Conservation (phyloP, 768 basidiomycete species). For the Kwoniella mangroviensis region DNA sequence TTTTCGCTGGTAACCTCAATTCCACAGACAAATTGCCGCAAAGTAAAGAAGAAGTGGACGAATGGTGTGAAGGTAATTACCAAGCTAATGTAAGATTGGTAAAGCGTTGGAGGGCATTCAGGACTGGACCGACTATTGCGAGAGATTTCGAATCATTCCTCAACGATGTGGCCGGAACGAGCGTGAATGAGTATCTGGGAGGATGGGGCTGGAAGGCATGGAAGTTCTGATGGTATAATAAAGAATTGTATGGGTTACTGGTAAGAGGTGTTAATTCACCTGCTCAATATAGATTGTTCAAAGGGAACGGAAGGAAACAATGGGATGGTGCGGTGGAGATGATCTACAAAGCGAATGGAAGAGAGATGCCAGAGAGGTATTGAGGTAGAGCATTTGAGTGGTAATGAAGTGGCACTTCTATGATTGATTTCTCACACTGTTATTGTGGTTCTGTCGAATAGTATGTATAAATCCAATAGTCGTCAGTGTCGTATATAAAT, state of each 20-base stretch:
- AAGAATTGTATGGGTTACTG: constrained; percentile 19
- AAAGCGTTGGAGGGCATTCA: background rate
- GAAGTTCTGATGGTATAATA: constrained; percentile 26
- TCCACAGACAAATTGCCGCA: background rate
- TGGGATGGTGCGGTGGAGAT: constrained; percentile 15
- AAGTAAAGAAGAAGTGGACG: constrained; percentile 1
- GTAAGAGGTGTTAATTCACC: constrained; percentile 23
- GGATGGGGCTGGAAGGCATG: constrained; percentile 27
- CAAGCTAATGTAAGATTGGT: background rate
- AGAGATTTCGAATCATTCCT: constrained; percentile 17
- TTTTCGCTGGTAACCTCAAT: constrained; percentile 16
- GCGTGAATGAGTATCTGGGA: constrained; percentile 23
- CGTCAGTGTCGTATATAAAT: too few species aligned
- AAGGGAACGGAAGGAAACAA: constrained; percentile 18
- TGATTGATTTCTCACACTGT: background rate
- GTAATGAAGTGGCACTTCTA: background rate
- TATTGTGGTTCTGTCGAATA: background rate
- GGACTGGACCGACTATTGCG: background rate
- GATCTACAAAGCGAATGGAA: constrained; percentile 22
- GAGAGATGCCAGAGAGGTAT: background rate
- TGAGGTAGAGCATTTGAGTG: background rate
- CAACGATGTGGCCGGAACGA: constrained; percentile 18
- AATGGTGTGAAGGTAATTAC: constrained; percentile 31
- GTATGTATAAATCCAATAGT: too few species aligned
- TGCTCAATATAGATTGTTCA: constrained; percentile 17